Conservation (phyloP, 78 protist species). For the Trichosphaerium sp. region DNA sequence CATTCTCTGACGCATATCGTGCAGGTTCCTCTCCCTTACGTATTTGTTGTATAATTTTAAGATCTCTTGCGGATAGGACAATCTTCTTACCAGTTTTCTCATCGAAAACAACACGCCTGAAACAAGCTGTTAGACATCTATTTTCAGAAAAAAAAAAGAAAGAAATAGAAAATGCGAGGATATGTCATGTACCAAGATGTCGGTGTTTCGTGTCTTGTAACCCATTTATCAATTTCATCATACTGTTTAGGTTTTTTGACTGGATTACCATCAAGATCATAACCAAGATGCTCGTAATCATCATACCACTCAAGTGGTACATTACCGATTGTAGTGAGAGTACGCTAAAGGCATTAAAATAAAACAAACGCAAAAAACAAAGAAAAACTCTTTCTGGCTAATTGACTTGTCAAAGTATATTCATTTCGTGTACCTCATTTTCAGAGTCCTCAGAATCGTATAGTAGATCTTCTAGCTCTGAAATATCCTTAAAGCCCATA, state of each 20-base stretch:
- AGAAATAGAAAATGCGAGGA: not conserved
- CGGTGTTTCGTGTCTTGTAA: slow-evolving; percentile 39
- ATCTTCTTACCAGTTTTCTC: slow-evolving; percentile 52
- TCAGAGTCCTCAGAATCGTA: no score
- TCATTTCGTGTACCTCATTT: no score
- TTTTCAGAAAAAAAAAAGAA: no score
- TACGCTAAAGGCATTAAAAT: slow-evolving; percentile 3
- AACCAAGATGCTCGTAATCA: slow-evolving; percentile 90
- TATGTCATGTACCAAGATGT: not conserved
- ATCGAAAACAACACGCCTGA: slow-evolving; percentile 70
- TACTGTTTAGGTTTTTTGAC: slow-evolving; percentile 38
- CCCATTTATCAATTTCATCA: slow-evolving; percentile 66
- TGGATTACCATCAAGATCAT: slow-evolving; percentile 83
- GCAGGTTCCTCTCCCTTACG: slow-evolving; percentile 8
- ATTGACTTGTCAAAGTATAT: no score
- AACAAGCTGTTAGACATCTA: no score
- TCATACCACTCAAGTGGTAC: slow-evolving; percentile 92
- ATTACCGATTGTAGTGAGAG: slow-evolving; percentile 69
- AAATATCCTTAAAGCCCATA: no score
- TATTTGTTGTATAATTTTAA: slow-evolving; percentile 51
- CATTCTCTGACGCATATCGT: not conserved
- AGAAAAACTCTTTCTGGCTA: no score
- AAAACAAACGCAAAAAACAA: no score
- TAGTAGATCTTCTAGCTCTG: no score
- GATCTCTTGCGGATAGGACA: slow-evolving; percentile 54